A percentile compares a stretch with the other conserved stretches of the same genome.
These are phyloP conservation scores for Nannizzia gypsea DNA, from an alignment of 2,329 filamentous ascomycete genomes.

Conservation along the genomic window DNA sequence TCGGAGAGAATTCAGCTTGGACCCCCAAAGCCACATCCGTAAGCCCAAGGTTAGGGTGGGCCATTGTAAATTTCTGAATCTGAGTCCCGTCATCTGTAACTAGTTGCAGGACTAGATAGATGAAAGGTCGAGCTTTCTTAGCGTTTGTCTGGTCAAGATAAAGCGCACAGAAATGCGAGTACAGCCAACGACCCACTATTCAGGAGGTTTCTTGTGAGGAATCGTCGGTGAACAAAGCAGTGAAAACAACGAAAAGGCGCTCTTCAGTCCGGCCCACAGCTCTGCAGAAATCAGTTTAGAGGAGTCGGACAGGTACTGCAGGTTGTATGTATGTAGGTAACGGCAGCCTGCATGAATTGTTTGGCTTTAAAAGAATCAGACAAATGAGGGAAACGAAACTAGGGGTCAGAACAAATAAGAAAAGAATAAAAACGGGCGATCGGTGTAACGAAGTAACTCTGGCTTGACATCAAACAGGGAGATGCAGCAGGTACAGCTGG, in stretches of 20 bases:
- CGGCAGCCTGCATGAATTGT: neutral
- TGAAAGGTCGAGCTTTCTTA: neutral
- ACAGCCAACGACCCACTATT: neutral
- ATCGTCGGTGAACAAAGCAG: conserved; percentile 2
- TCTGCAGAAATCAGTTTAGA: neutral
- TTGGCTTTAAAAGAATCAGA: neutral
- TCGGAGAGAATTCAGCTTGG: neutral
- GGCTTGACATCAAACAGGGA: neutral
- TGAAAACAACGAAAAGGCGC: neutral
- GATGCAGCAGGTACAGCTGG: neutral
- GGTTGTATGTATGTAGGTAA: neutral
- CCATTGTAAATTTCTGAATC: neutral
- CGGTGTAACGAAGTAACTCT: neutral
- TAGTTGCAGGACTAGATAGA: neutral
- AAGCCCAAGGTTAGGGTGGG: neutral
- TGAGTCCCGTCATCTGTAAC: neutral
- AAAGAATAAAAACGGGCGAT: neutral
- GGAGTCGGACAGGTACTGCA: neutral
- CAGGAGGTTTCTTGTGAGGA: neutral
- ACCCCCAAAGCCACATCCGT: neutral
- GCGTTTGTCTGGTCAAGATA: neutral
- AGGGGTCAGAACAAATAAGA: neutral
- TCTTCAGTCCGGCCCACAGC: neutral
- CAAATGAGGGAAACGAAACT: neutral
- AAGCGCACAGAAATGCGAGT: neutral